A percentile compares a stretch with the other conserved stretches of the same genome.
phyloP scores from a whole-genome alignment of 352 stramenopile genomes.

The Phytophthora boehmeriae region DNA sequence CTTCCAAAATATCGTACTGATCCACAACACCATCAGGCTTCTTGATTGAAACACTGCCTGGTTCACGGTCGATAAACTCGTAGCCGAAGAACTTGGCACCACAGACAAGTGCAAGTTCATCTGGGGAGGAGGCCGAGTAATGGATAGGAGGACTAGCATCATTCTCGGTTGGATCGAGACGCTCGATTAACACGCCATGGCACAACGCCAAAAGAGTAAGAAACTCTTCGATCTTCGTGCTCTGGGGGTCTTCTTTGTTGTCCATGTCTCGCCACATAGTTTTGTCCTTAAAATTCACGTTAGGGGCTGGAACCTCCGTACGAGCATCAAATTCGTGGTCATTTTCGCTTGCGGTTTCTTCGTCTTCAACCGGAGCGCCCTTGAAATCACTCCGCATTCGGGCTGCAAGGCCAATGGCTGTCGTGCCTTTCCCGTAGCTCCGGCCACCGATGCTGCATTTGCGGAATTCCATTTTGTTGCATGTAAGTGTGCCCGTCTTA shows the following conservation, averaged over 20 bases:
- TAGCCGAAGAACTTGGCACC: conserved; percentile 89
- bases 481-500: conserved; percentile 88
- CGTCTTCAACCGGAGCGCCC: conserved; percentile 42
- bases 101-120: conserved; percentile 86
- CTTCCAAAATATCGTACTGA: conserved; percentile 90
- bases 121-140: conserved; percentile 91
- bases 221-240: conserved; percentile 79
- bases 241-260: conserved; percentile 39
- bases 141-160: conserved; percentile 33
- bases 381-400: conserved; percentile 71
- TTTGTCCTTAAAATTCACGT: conserved; percentile 86
- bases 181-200: conserved; percentile 97
- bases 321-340: conserved; percentile 38
- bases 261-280: conserved; percentile 64
- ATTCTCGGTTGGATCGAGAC: conserved; percentile 43
- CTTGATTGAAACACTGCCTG: conserved; percentile 71
- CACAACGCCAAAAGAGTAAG: conserved; percentile 89
- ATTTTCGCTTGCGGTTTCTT: conserved; percentile 46
- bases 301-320: conserved; percentile 39
- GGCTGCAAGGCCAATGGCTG: conserved; percentile 76
- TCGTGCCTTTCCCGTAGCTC: conserved; percentile 87
- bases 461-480: conserved; percentile 92
- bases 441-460: conserved; percentile 85
- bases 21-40: conserved; percentile 62
- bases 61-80: conserved; percentile 76